Evolutionary conservation across 169 alveolate species (phyloP).

Genomic region (Plasmodium adleri): DNA sequence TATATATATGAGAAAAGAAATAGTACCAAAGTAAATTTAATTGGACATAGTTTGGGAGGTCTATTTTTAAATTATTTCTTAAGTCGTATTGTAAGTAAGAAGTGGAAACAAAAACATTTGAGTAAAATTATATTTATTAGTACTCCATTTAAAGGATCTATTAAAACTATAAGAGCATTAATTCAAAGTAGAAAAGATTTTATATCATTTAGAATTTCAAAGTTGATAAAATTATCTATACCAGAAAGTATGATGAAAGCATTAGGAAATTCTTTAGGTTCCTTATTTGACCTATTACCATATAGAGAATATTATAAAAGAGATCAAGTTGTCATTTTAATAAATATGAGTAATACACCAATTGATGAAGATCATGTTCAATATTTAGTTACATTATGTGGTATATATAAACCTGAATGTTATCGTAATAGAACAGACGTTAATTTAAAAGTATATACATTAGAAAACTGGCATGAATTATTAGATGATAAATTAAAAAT

Average conservation of each 20-base stretch:
- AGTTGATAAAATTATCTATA: slow-evolving; percentile 30
- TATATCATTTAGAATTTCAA: slow-evolving; percentile 21
- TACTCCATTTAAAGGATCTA: slow-evolving; percentile 49
- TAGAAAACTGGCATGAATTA: slow-evolving; percentile 63
- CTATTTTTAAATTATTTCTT: slow-evolving; percentile 48
- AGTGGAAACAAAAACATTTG: slow-evolving; percentile 50
- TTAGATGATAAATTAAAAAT: slow-evolving; percentile 20
- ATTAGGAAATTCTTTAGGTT: slow-evolving; percentile 37
- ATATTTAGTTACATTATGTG: slow-evolving; percentile 14
- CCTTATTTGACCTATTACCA: slow-evolving; percentile 34
- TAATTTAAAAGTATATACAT: slow-evolving; percentile 32
- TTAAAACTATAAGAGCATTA: slow-evolving; percentile 55
- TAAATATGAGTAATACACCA: slow-evolving; percentile 20
- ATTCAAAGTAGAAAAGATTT: slow-evolving; percentile 43
- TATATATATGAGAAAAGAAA: slow-evolving; percentile 32
- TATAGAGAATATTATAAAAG: slow-evolving; percentile 45
- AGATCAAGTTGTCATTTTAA: slow-evolving; percentile 55
- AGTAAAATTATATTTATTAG: slow-evolving; percentile 20
- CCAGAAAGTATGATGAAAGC: slow-evolving; percentile 65
- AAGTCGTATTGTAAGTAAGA: slow-evolving; percentile 25
- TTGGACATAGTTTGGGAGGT: slow-evolving; percentile 74
- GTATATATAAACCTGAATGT: slow-evolving; percentile 44
- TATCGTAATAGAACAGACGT: slow-evolving; percentile 41
- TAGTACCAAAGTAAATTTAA: slow-evolving; percentile 18
- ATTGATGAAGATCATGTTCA: slow-evolving; percentile 30